Conservation (phyloP, 768 basidiomycete genomes). For the Leucocoprinus birnbaumii region DNA sequence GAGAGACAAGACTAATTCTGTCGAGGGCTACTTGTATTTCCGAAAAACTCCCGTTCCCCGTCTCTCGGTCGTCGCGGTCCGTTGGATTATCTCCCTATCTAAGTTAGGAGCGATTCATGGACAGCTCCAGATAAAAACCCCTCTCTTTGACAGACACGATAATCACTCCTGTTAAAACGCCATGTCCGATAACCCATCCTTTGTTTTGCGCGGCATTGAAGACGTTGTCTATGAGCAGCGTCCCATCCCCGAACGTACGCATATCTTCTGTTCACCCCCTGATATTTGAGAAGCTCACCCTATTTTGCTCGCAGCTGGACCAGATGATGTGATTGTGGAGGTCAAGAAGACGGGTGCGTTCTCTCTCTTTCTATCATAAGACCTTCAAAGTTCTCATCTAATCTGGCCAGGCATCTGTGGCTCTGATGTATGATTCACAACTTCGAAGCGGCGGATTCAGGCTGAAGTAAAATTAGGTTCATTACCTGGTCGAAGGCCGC, state of each 20-base stretch:
- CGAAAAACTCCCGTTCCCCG: slow-evolving; percentile 1
- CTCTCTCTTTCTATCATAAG: neutral
- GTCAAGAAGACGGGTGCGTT: slow-evolving; percentile 86
- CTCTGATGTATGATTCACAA: slow-evolving; percentile 60
- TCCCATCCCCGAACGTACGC: slow-evolving; percentile 69
- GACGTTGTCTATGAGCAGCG: slow-evolving; percentile 70
- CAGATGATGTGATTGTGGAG: slow-evolving; percentile 80
- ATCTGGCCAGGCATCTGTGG: slow-evolving; percentile 75
- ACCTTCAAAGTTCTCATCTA: slow-evolving; percentile 2
- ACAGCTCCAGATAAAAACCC: neutral
- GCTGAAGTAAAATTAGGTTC: slow-evolving; percentile 43
- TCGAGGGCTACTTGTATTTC: neutral
- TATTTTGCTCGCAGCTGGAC: slow-evolving; percentile 48
- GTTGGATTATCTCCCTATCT: slow-evolving; percentile 7
- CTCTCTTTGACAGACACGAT: too few relatives aligned
- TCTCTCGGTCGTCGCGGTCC: slow-evolving; percentile 13
- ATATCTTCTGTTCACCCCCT: neutral
- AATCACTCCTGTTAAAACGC: slow-evolving; percentile 18
- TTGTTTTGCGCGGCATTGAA: slow-evolving; percentile 70
- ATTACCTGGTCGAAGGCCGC: slow-evolving; percentile 75
- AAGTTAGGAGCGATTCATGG: neutral
- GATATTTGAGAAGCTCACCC: neutral
- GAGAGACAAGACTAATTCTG: too few relatives aligned
- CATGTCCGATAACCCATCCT: slow-evolving; percentile 78
- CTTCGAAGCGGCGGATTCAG: neutral